Evolutionary conservation across 129 eudicot species (phyloP).

Genomic region (Flaveria ramosissima): DNA sequence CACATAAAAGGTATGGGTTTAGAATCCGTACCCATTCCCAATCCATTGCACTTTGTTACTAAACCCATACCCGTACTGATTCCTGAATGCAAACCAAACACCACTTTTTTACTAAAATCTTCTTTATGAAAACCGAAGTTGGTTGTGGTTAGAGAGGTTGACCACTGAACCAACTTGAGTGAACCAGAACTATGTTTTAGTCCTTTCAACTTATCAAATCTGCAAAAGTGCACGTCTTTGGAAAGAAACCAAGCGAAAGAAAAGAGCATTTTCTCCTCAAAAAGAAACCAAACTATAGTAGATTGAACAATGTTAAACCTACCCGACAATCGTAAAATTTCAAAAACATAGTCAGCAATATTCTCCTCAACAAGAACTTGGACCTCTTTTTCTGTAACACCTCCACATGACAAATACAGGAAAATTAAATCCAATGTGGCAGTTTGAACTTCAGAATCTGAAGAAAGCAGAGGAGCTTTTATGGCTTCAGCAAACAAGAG

Average conservation of each 20-base stretch:
- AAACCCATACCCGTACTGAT: conserved; percentile 5
- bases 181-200: conserved; percentile 19
- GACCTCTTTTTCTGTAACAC: conserved; percentile 52
- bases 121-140: not conserved
- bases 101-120: not conserved
- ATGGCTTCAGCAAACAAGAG: conserved; percentile 95
- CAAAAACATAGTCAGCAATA: conserved; percentile 88
- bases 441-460: conserved; percentile 77
- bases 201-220: conserved; percentile 3
- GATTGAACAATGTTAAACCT: conserved; percentile 27
- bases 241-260: not conserved
- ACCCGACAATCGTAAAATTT: conserved; percentile 88
- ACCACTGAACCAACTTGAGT: conserved; percentile 18
- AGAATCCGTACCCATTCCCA: not conserved
- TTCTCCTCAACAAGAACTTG: conserved; percentile 85
- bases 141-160: not conserved
- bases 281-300: conserved; percentile 14
- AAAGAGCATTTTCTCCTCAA: not conserved
- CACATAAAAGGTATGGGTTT: not conserved
- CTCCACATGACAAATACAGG: conserved; percentile 63
- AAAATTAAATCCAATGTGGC: conserved; percentile 64
- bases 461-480: conserved; percentile 86
- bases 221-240: not conserved
- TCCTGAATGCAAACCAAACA: conserved; percentile 5
- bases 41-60: not conserved